Percentiles rank a stretch among this genome's conserved stretches.
Evolutionary conservation across 108 stramenopile species (phyloP).

Genomic region (Conticribra weissflogii): DNA sequence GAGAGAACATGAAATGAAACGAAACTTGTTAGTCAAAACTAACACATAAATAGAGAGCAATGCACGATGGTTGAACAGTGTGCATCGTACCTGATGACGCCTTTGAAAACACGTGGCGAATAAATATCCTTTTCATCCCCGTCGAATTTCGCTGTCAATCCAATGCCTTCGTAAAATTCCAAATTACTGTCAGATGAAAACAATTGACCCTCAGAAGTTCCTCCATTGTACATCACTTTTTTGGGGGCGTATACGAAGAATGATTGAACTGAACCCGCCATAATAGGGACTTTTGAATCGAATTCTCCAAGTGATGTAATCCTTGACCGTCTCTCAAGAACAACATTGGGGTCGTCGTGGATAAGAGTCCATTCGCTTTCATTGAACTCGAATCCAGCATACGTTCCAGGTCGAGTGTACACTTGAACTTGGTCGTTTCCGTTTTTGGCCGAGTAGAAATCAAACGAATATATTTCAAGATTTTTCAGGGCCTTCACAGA

Average conservation of each 20-base stretch:
- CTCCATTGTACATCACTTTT: conserved; percentile 17
- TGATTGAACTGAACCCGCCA: conserved; percentile 6
- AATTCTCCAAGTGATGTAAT: conserved; percentile 8
- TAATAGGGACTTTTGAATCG: conserved; percentile 9
- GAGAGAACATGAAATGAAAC: no score
- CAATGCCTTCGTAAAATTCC: conserved; percentile 13
- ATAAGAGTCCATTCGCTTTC: conserved; percentile 13
- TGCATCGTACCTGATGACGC: conserved; percentile 9
- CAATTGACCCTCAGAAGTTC: conserved; percentile 1
- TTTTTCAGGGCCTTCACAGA: conserved; percentile 4
- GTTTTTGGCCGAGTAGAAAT: conserved; percentile 11
- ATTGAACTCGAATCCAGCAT: conserved; percentile 11
- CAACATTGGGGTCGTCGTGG: not conserved
- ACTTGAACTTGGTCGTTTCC: conserved; percentile 11
- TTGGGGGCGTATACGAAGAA: conserved; percentile 8
- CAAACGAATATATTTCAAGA: conserved; percentile 10
- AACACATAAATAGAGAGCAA: no score
- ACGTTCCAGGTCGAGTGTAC: conserved; percentile 23
- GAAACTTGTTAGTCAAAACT: no score
- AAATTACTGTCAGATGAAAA: conserved; percentile 7
- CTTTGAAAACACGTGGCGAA: conserved; percentile 11
- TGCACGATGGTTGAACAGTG: no score
- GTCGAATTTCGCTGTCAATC: not conserved
- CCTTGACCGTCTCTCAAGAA: not conserved
- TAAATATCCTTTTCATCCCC: not conserved